A percentile compares a stretch with the other conserved stretches of the same genome.
phyloP scores from a whole-genome alignment of 108 stramenopile species.

The Cyclostephanos invisitatus region DNA sequence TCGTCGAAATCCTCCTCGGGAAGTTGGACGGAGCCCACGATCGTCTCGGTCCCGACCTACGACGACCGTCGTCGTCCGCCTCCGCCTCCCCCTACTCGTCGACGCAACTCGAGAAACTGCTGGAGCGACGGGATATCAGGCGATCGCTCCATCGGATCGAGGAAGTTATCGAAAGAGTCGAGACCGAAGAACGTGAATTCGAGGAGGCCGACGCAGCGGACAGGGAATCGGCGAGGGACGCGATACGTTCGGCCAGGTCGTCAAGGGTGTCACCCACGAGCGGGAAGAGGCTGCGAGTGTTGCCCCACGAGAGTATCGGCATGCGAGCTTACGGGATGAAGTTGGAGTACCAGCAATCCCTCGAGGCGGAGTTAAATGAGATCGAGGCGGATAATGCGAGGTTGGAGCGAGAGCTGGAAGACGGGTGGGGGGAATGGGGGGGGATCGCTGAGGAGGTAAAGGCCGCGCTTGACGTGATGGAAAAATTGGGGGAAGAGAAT shows the following conservation, averaged over 20 bases:
- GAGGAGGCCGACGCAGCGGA: conserved; percentile 24
- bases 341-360: conserved; percentile 23
- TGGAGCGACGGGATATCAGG: conserved; percentile 16
- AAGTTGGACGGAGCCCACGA: conserved; percentile 40
- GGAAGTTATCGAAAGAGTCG: conserved; percentile 19
- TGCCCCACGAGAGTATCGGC: conserved; percentile 29
- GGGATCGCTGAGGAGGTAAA: conserved; percentile 28
- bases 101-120: conserved; percentile 18
- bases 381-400: conserved; percentile 30
- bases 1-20: conserved; percentile 31
- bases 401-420: conserved; percentile 33
- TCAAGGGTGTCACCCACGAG: background rate
- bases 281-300: conserved; percentile 20
- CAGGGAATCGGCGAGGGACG: conserved; percentile 28
- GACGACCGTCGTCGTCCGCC: background rate
- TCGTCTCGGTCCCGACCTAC: conserved; percentile 4
- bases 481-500: conserved; percentile 13
- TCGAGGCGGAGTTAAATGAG: conserved; percentile 15
- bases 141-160: conserved; percentile 26
- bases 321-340: conserved; percentile 37
- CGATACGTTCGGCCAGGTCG: conserved; percentile 17
- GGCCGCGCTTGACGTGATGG: conserved; percentile 10
- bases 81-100: background rate
- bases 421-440: conserved; percentile 35
- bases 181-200: conserved; percentile 12